Evolutionary conservation across 1,284 basidiomycete genomes (phyloP), one percentile per base, ranked within the genome.

Genomic region (Schizopora paradoxa): DNA sequence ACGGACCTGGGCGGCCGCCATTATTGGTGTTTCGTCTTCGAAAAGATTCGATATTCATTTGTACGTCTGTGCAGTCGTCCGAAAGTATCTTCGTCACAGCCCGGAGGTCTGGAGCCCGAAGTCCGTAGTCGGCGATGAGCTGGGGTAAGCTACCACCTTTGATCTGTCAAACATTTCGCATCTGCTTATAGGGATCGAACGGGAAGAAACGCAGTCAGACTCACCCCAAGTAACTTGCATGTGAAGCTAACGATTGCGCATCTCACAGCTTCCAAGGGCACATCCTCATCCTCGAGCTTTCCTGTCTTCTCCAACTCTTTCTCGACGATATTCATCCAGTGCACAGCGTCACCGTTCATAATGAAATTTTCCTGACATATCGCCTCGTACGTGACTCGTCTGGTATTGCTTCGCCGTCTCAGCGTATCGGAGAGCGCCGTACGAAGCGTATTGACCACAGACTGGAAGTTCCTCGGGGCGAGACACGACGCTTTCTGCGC

Each of bases 401-500:
- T 19, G 18, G 18, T 16, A 25, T 14, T 13, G 27, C n/a, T 41
- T 38, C 7, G 38, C 28, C 13, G 26, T 26, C 10, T 32, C 33
- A 34, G 41, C 31, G 31, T 41, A 13, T 16, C 32, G 18, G 51
- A 18, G 4, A 61, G 49, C n/a, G 50, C 63, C n/a, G 46, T 38
- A 11, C 58, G 58, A 35, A 65, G 60, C 2, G 54, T 59, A 21
- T 53, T 55, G 1, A 66, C 43, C 2, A 61, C 53, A 8, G 45
- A 49, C 25, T 51, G 47, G 53, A 66, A 68, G 4, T 60, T 49
- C 41, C 57, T 60, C 7, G 61, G 58, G 6, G 53, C 53, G 14
- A 67, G 56, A 48, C 66, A 67, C 5, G 66, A 65, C 26, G 63
- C 57, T 25, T 45, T 53, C 43, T 65, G 65, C 5, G 65, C 65